Percentiles rank a stretch among this genome's conserved stretches.
Evolutionary conservation across 208 protist species (phyloP).

Genomic region (Strigomonas culicis): DNA sequence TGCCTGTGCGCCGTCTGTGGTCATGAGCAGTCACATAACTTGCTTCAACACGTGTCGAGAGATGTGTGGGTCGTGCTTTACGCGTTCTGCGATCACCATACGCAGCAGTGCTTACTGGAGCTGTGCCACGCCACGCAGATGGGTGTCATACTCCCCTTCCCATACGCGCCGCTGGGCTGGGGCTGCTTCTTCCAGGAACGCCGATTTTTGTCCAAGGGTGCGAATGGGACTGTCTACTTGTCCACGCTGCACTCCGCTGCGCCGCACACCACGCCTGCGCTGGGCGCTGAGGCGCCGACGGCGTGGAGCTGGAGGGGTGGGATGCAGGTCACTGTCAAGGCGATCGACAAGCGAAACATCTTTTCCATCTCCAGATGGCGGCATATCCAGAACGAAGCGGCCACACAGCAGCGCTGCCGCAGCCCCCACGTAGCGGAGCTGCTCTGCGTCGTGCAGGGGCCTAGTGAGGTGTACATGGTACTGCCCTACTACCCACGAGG

Average conservation of each 20-base stretch:
- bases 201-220: conserved; percentile 38
- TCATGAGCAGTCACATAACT: too few species aligned
- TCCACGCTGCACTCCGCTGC: conserved; percentile 28
- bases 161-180: conserved; percentile 34
- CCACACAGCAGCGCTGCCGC: conserved; percentile 26
- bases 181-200: conserved; percentile 37
- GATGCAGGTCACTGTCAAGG: conserved; percentile 40
- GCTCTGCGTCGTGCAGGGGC: conserved; percentile 38
- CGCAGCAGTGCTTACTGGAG: conserved; percentile 26
- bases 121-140: conserved; percentile 42
- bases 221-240: conserved; percentile 39
- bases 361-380: conserved; percentile 43
- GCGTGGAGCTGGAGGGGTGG: conserved; percentile 14
- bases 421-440: conserved; percentile 54
- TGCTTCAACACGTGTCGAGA: conserved; percentile 21
- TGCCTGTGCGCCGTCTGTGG: conserved; percentile 20
- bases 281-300: too few species aligned
- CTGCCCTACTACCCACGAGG: conserved; percentile 37
- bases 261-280: too few species aligned
- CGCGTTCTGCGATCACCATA: conserved; percentile 26
- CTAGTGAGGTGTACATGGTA: conserved; percentile 49
- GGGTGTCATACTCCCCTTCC: conserved; percentile 34
- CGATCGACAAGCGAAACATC: conserved; percentile 43
- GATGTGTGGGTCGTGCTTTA: conserved; percentile 30
- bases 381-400: conserved; percentile 44